Evolutionary conservation across 2,329 filamentous ascomycete genomes (phyloP).

Genomic region (Berkeleyomyces rouxiae): DNA sequence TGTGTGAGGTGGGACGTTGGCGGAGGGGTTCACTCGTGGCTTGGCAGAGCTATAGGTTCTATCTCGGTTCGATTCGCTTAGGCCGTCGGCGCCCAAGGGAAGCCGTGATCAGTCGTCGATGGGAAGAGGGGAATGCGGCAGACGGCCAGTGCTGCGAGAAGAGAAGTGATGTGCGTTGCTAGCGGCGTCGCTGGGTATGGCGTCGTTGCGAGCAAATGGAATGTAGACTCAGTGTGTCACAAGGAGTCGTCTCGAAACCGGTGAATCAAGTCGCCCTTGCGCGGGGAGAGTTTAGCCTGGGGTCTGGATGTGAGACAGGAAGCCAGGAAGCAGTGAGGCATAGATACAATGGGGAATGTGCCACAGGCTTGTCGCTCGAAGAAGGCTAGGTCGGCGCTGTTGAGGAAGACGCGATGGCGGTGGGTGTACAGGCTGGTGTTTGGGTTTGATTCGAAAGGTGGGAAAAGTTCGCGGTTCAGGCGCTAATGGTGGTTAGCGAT

Average conservation of each 20-base stretch:
- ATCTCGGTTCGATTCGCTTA: background rate
- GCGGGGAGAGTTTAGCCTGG: background rate
- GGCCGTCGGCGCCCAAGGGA: background rate
- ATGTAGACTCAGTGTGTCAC: background rate
- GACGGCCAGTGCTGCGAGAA: background rate
- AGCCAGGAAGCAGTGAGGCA: background rate
- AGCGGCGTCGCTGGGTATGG: background rate
- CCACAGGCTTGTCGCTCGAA: too few relatives aligned
- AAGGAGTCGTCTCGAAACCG: background rate
- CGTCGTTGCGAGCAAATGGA: background rate
- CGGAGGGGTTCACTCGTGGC: background rate
- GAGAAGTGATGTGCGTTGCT: background rate
- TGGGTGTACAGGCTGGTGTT: too few relatives aligned
- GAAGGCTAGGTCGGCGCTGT: too few relatives aligned
- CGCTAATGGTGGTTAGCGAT: background rate
- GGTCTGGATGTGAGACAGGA: background rate
- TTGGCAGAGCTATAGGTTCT: background rate
- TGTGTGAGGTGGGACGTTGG: conserved; percentile 15
- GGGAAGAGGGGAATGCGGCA: too few relatives aligned
- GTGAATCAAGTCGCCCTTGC: background rate
- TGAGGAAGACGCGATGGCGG: too few relatives aligned
- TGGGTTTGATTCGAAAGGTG: too few relatives aligned
- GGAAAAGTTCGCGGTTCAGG: background rate
- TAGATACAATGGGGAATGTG: background rate
- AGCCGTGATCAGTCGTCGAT: background rate